Evolutionary conservation across 1,284 basidiomycete species (phyloP).

Genomic region (Irpex sp.): DNA sequence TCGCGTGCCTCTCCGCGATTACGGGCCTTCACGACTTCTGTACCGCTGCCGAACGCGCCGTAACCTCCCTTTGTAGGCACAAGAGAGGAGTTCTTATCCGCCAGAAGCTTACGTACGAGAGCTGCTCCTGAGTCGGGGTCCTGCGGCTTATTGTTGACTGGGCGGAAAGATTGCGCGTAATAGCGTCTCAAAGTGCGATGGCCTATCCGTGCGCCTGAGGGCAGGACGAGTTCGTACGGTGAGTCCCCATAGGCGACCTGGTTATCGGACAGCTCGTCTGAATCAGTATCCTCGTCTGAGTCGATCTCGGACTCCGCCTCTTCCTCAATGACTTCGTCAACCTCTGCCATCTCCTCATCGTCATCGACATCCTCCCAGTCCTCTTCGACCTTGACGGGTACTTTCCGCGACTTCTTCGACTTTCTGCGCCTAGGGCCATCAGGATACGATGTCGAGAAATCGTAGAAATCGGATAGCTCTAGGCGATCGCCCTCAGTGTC

Average conservation of each 20-base stretch:
- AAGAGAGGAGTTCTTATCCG: conserved; percentile 77
- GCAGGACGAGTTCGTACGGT: conserved; percentile 87
- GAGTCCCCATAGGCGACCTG: conserved; percentile 70
- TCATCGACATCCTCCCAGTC: conserved; percentile 57
- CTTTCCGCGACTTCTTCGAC: conserved; percentile 23
- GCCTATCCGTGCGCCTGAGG: conserved; percentile 88
- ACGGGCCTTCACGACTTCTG: conserved; percentile 82
- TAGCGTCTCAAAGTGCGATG: conserved; percentile 86
- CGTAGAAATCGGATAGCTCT: conserved; percentile 92
- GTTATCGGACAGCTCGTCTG: conserved; percentile 40
- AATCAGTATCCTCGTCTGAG: conserved; percentile 22
- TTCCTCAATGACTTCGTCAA: conserved; percentile 49
- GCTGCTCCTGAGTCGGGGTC: conserved; percentile 70
- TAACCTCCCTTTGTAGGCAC: conserved; percentile 83
- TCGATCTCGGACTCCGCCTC: conserved; percentile 30
- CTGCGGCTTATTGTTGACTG: conserved; percentile 34
- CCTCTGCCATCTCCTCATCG: conserved; percentile 42
- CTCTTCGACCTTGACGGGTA: conserved; percentile 33
- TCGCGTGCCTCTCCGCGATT: conserved; percentile 93
- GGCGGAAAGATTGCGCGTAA: conserved; percentile 78
- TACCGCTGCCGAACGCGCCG: conserved; percentile 78
- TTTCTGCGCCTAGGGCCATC: conserved; percentile 37
- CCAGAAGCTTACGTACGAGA: conserved; percentile 66
- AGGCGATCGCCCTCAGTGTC: conserved; percentile 76
- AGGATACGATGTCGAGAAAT: conserved; percentile 82